Base-by-base conservation (phyloP, 768 basidiomycete species). In the Macrolepiota albuminosa region DNA sequence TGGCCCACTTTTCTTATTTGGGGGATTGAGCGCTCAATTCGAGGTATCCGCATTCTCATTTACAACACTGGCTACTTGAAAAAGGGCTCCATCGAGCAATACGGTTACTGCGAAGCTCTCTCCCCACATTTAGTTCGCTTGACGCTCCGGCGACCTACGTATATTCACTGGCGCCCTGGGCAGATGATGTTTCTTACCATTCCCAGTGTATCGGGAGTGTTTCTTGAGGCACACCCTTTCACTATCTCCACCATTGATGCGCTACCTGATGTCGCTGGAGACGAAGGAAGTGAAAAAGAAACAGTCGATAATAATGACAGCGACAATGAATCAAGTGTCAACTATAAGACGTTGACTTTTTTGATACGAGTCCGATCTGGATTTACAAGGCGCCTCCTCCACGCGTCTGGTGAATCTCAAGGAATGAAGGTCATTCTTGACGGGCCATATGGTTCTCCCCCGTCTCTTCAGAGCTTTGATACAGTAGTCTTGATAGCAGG, bases 201-300 rank as follows among this genome's bases (percentile, higher is more conserved):
- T 63, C 83, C 84, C 4, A 64, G 73, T 1, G 72, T 83, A 6
- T 81, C 81, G 11, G 53, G 56, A 0, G 67, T 76, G 31, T 79
- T 80, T 6, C 76, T 80, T 34, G 81, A 87, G 67, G 70, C 81
- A 0, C 86, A 87, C 60, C 86, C 86, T 2, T 87, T 87, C 69
- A 84, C 85, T 0, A 85, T 87, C 57, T 74, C 82, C 6, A 81
- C 72, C n/a, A 66, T 78, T 8, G 72, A 76, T 48, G 66, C 68
- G 13, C 45, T 63, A 36, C 31, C 36, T 43, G n/a, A 16, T 36
- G 21, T 34, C 6, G 13, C 11, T 31, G 24, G 11, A 16, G 50
- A 43, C 29, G 13, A 42, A 11, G 50, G 45, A 24, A 45, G 31
- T 18, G 52, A 61, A 10, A 46, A 33, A n/a, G 55, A 55, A 14